phyloP scores from a whole-genome alignment of 176 grass and related monocot genomes.

The Leersia perrieri region DNA sequence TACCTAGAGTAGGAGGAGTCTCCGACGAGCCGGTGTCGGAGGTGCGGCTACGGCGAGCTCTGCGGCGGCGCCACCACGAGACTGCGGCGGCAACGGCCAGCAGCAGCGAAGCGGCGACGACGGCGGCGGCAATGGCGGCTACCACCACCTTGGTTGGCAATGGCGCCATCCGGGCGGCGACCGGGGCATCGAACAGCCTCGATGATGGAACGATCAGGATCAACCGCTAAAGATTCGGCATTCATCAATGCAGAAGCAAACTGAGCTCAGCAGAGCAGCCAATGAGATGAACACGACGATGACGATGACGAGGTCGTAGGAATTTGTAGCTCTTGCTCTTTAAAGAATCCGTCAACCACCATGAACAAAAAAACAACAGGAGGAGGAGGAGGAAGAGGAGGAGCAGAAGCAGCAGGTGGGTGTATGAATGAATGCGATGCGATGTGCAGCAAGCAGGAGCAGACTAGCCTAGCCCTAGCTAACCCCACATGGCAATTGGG shows the following conservation, averaged over 20 bases:
- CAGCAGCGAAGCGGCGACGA: slow-evolving; percentile 17
- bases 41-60: slow-evolving; percentile 44
- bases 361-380: too few species aligned
- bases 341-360: slow-evolving; percentile 10
- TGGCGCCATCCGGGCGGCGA: slow-evolving; percentile 63
- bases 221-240: slow-evolving; percentile 39
- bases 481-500: slow-evolving; percentile 46
- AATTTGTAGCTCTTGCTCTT: slow-evolving; percentile 7
- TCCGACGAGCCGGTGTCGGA: slow-evolving; percentile 88
- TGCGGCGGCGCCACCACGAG: slow-evolving; percentile 27
- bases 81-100: slow-evolving; percentile 21
- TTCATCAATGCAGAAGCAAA: slow-evolving; percentile 45
- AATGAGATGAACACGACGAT: not conserved
- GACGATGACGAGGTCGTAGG: not conserved
- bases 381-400: too few species aligned
- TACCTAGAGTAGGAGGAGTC: slow-evolving; percentile 67
- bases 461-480: too few species aligned
- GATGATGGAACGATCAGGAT: slow-evolving; percentile 29
- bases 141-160: slow-evolving; percentile 58
- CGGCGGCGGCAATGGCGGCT: slow-evolving; percentile 59
- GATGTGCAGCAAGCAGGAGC: too few species aligned
- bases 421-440: slow-evolving; percentile 17
- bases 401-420: slow-evolving; percentile 17
- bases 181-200: slow-evolving; percentile 70
- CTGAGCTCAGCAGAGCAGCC: not conserved